Conservation (phyloP, 352 stramenopile species). For the Halophytophthora polymorphica region DNA sequence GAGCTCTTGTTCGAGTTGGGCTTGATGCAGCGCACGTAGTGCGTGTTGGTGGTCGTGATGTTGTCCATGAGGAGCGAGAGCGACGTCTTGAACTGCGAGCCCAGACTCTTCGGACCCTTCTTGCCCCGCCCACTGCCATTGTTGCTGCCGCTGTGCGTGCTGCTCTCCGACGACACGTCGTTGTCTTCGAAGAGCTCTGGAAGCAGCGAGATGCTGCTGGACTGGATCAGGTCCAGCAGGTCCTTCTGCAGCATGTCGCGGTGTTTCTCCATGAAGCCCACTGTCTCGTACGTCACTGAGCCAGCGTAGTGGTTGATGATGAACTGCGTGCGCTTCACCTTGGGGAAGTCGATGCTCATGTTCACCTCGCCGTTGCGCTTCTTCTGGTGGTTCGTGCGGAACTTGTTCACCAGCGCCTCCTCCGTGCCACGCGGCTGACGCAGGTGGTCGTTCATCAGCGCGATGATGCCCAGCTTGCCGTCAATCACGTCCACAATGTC, state of each 20-base stretch:
- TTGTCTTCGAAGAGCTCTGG: conserved; percentile 72
- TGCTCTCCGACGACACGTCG: conserved; percentile 33
- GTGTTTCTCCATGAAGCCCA: conserved; percentile 97
- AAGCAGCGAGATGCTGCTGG: conserved; percentile 62
- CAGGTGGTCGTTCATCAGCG: conserved; percentile 87
- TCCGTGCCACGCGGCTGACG: conserved; percentile 83
- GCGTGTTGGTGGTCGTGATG: conserved; percentile 78
- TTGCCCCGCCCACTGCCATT: conserved; percentile 46
- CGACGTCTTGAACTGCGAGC: conserved; percentile 84
- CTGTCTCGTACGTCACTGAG: conserved; percentile 91
- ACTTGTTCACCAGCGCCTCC: conserved; percentile 87
- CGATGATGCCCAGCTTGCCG: conserved; percentile 85
- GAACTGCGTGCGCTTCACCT: conserved; percentile 91
- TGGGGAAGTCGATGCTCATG: conserved; percentile 81
- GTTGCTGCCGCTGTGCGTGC: background rate
- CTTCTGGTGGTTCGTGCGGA: conserved; percentile 79
- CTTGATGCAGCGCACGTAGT: conserved; percentile 90
- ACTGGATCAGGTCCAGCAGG: conserved; percentile 86
- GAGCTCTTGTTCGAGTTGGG: conserved; percentile 85
- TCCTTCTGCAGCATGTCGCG: conserved; percentile 95
- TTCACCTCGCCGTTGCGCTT: conserved; percentile 62
- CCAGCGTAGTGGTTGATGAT: conserved; percentile 96
- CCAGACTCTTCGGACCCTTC: conserved; percentile 67
- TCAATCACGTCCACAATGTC: conserved; percentile 97
- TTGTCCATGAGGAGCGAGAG: conserved; percentile 85